Conservation (phyloP, 2,329 filamentous ascomycete species). For the Davidsoniella neocaledoniae region DNA sequence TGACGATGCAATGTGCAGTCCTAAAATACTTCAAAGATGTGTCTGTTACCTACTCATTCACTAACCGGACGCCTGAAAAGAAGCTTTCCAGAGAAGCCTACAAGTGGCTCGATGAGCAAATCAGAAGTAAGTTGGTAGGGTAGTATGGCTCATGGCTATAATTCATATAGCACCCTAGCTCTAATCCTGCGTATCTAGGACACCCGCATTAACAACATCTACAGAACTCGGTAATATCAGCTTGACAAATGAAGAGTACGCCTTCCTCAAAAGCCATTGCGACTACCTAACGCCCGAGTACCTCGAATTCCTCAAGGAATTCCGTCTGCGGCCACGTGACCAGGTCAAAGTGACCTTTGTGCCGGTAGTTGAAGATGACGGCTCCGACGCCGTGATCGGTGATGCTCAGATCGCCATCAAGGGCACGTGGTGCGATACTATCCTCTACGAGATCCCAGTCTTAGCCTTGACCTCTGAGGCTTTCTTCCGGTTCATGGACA, state of each 20-base stretch:
- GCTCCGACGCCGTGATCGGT: conserved; percentile 49
- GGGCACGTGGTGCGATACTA: conserved; percentile 84
- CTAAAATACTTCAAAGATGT: conserved; percentile 76
- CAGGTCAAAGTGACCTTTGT: conserved; percentile 60
- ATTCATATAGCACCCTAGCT: neutral
- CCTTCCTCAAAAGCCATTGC: conserved; percentile 63
- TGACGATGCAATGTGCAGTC: conserved; percentile 97
- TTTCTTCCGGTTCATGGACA: conserved; percentile 94
- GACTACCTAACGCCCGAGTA: conserved; percentile 65
- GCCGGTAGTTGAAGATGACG: conserved; percentile 36
- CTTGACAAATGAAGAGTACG: conserved; percentile 61
- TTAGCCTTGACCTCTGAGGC: conserved; percentile 85
- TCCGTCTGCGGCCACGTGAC: conserved; percentile 63
- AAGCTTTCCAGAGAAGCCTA: conserved; percentile 72
- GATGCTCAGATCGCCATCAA: conserved; percentile 61
- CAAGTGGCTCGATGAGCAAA: conserved; percentile 69
- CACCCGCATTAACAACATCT: conserved; percentile 4
- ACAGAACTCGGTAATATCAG: conserved; percentile 67
- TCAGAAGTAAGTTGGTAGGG: conserved; percentile 44
- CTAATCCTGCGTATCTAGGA: neutral
- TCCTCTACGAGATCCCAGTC: conserved; percentile 92
- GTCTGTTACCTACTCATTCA: conserved; percentile 81
- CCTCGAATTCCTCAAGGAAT: conserved; percentile 63
- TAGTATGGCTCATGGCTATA: neutral
- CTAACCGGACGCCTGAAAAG: conserved; percentile 88